Base-by-base conservation (phyloP, 805 yeast genomes). In the Komagataella pseudopastoris region DNA sequence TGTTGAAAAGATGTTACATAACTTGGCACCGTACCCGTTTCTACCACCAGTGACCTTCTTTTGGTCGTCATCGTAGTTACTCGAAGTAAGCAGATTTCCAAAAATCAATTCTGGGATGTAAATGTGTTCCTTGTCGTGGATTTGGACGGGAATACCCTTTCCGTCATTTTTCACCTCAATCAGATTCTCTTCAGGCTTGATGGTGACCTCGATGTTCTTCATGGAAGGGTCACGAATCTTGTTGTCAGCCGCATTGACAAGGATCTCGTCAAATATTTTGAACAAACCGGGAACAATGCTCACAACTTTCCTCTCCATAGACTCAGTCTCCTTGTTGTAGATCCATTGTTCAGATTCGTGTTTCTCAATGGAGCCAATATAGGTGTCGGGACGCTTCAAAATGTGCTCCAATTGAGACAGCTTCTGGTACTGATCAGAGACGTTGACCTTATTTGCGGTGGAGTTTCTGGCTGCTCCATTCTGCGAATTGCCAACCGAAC, bases 171-270 rank as follows among this genome's bases (percentile, higher is more conserved):
- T 81, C 4, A 93, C 91, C 52, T 81, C 80, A 47, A 93, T 86
- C 17, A 77, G 61, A 62, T 88, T 88, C 50, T 75, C 72, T 53
- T 83, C 96, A 3, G 83, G 73, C 59, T 87, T 83, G 52, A 93
- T 88, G 45, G 69, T 75, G n/a, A 93, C 98, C 52, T 81, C 87
- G 55, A 93, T 79, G 59, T 77, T 80, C 58, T 81, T 85, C 99
- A 93, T 93, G 7, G 76, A 58, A 1, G 96, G 88, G 63, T 93
- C 99, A 58, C 98, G 80, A 54, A 91, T 91, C 70, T 93, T 93
- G 72, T 93, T 93, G 68, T 93, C 99, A 12, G 99, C 99, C 5
- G 99, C 98, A 66, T 93, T 93, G 51, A 93, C 99, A 55, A 93
- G 71, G 53, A 93, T 90, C 69, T 93, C 99, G 66, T 93, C 99